Evolutionary conservation across 495 filamentous ascomycete genomes (phyloP), one percentile per base, ranked within the genome.

Genomic region (Penicillium tannophilum): DNA sequence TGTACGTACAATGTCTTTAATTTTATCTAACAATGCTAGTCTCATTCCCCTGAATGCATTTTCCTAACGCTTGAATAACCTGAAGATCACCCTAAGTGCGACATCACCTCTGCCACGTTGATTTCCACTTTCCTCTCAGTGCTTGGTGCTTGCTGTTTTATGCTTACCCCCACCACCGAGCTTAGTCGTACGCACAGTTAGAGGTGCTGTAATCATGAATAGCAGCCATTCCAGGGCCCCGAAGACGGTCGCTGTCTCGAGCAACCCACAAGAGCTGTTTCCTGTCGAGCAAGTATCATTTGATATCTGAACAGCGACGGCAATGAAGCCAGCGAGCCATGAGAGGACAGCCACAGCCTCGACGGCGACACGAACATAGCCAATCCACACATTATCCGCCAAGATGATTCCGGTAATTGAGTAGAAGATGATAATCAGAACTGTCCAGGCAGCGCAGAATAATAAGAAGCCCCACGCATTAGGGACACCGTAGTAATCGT

Each of bases 251-350:
- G 64, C 67, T 19, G 59, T 62, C 62, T 61, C 63, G 60, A 70
- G 56, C 54, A 36, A 14, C 45, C 59, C 59, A 61, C 67, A 70
- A 1, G 23, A n/a, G 54, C 54, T 57, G 14, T 64, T 44, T 52
- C 39, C 61, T 46, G 60, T 33, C 31, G 54, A 4, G 16, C 50
- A 53, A 23, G 2, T 1, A 33, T 53, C 26, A 17, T 8, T 42
- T 4, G 4, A 16, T 36, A 67, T 63, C 7, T 70, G 42, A 44
- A 70, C 51, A 59, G 67, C 64, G 59, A 65, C 57, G 54, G 67
- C 64, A 57, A 70, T 67, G 59, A 67, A 70, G 52, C 64, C 67
- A 61, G 67, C 67, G 35, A 67, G 47, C 67, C 67, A 70, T 52
- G 67, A 64, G 56, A 70, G 62, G 41, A 70, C 24, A 56, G 67